Percentiles rank a stretch among this genome's conserved stretches.
phyloP scores from a whole-genome alignment of 805 yeast species.

The Starmerella bombi region DNA sequence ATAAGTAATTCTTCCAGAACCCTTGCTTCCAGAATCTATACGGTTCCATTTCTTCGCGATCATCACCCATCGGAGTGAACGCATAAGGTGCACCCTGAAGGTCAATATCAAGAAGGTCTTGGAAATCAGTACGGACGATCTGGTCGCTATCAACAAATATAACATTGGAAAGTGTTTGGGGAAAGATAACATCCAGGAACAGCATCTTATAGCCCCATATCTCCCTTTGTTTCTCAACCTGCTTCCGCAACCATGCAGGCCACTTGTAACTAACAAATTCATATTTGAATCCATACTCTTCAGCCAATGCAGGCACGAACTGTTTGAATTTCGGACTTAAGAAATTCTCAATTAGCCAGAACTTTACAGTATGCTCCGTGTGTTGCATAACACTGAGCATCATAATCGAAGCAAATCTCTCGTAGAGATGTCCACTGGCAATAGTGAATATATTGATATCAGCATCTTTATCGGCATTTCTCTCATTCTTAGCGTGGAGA shows the following conservation, averaged over 20 bases:
- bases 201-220: conserved; percentile 83
- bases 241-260: conserved; percentile 82
- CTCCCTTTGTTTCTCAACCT: conserved; percentile 61
- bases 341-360: conserved; percentile 78
- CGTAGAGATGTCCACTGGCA: conserved; percentile 72
- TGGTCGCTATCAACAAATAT: conserved; percentile 83
- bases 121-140: conserved; percentile 60
- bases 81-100: conserved; percentile 76
- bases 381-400: conserved; percentile 59
- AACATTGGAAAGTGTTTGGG: conserved; percentile 57
- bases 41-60: conserved; percentile 67
- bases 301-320: conserved; percentile 47
- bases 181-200: conserved; percentile 77
- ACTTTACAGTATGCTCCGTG: conserved; percentile 52
- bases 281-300: conserved; percentile 48
- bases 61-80: conserved; percentile 76
- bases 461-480: conserved; percentile 30
- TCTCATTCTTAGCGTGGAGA: not conserved
- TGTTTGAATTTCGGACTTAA: conserved; percentile 56
- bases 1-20: conserved; percentile 62
- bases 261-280: conserved; percentile 77
- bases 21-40: conserved; percentile 88
- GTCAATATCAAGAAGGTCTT: conserved; percentile 54
- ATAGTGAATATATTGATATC: conserved; percentile 69
- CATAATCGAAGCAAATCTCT: conserved; percentile 64